A percentile compares a stretch with the other conserved stretches of the same genome.
These are phyloP conservation scores for Corynespora cassiicola DNA, from an alignment of 2,329 filamentous ascomycete species.

Conservation along the genomic window DNA sequence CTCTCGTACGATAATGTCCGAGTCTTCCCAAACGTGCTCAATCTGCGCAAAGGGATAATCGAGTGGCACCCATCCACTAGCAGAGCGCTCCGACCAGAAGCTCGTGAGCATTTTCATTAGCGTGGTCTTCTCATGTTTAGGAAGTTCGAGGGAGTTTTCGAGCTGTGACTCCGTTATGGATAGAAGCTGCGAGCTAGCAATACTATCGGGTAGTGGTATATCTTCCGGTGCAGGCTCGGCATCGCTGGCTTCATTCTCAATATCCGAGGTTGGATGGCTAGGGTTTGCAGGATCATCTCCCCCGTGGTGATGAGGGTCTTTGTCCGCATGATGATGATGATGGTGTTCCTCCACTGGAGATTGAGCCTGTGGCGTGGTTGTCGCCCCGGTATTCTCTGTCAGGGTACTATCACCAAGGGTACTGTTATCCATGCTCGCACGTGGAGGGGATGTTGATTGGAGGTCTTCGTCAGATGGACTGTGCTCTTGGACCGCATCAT, in stretches of 20 bases:
- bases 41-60: slow-evolving; percentile 85
- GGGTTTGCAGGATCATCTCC: slow-evolving; percentile 28
- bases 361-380: slow-evolving; percentile 36
- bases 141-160: slow-evolving; percentile 74
- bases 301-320: slow-evolving; percentile 42
- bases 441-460: slow-evolving; percentile 36
- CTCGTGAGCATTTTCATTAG: slow-evolving; percentile 95
- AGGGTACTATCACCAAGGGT: slow-evolving; percentile 42
- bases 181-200: slow-evolving; percentile 58
- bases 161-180: slow-evolving; percentile 61
- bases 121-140: slow-evolving; percentile 91
- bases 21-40: slow-evolving; percentile 96
- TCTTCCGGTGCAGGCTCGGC: slow-evolving; percentile 75
- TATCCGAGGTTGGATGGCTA: slow-evolving; percentile 58
- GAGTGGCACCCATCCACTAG: slow-evolving; percentile 89
- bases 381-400: slow-evolving; percentile 40
- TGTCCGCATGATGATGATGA: slow-evolving; percentile 4
- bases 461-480: slow-evolving; percentile 71
- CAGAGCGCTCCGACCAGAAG: slow-evolving; percentile 97
- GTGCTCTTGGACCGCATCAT: slow-evolving; percentile 87
- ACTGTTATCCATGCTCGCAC: slow-evolving; percentile 44
- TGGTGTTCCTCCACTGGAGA: slow-evolving; percentile 44
- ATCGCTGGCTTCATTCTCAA: slow-evolving; percentile 65
- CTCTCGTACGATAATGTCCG: slow-evolving; percentile 94
- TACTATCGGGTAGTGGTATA: slow-evolving; percentile 68